Base-by-base conservation (phyloP, 768 basidiomycete genomes). In the Psilocybe cyanescens region DNA sequence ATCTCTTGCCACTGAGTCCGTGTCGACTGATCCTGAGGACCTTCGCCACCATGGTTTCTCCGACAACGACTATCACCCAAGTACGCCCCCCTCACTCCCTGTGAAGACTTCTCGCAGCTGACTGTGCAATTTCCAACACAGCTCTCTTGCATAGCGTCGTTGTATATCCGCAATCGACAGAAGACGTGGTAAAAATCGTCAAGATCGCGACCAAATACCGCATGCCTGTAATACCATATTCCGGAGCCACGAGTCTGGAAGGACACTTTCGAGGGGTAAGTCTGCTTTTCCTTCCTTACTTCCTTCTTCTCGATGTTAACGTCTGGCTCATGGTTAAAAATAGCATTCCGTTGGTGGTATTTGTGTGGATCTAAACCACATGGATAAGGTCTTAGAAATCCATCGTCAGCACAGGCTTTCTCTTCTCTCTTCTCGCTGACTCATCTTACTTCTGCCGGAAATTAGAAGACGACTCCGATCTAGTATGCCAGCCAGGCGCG, bases 231-330 rank as follows among this genome's bases (percentile, higher is more conserved):
- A 85, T 83, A 1, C 84, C 93, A 2, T 95, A 89, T 72, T 87
- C 88, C 0, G 94, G 92, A 9, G 94, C 88, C 1, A 96, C 94
- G 0, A 87, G 84, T 66, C 72, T 96, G 24, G 94, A 95, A 70
- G 93, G 93, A 0, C 89, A 93, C 64, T 87, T 82, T 62, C 77
- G 82, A 39, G 86, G 85, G 29, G 91, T 91, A 65, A 60, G 85
- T 75, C 19, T 19, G 16, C 56, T 9, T 31, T 58, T 19, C 31
- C 28, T 33, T 56, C 19, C 5, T 53, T 14, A 50, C 31, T 44
- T 29, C n/a, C 39, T 41, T 17, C 2, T 39, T 52, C 31, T 41
- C 41, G 54, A n/a, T 48, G 33, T 37, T 19, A 28, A 48, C 1
- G 19, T 14, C 17, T 16, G 24, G 29, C 19, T 24, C 7, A 16